Evolutionary conservation across 2,329 filamentous ascomycete species (phyloP).

Genomic region (Fusarium chlamydosporum): DNA sequence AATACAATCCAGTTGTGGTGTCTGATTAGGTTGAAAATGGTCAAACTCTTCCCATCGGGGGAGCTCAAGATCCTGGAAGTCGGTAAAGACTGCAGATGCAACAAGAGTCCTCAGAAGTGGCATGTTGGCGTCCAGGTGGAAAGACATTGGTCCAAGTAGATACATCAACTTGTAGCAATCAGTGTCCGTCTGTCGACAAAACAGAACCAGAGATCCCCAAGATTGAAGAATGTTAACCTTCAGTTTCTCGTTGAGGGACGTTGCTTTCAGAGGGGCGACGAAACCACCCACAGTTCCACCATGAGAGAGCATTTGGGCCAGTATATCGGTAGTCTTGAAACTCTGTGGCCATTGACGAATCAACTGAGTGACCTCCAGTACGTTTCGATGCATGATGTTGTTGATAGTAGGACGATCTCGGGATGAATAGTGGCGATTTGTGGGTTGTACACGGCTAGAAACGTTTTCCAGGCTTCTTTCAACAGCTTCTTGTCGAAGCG

Average conservation of each 20-base stretch:
- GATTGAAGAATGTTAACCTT: constrained; percentile 38
- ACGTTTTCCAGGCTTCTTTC: constrained; percentile 30
- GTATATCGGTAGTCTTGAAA: constrained; percentile 36
- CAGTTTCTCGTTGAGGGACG: constrained; percentile 41
- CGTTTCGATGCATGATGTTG: constrained; percentile 45
- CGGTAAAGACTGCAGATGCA: constrained; percentile 43
- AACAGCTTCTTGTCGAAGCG: constrained; percentile 38
- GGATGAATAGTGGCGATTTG: constrained; percentile 31
- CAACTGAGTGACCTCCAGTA: constrained; percentile 41
- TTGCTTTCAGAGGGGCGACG: constrained; percentile 23
- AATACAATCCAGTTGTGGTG: constrained; percentile 39
- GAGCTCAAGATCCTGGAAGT: constrained; percentile 32
- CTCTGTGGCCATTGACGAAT: constrained; percentile 38
- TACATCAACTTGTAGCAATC: constrained; percentile 46
- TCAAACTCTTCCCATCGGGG: constrained; percentile 44
- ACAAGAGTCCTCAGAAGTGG: constrained; percentile 42
- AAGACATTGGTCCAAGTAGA: constrained; percentile 44
- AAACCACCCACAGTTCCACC: constrained; percentile 42
- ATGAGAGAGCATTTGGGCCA: constrained; percentile 38
- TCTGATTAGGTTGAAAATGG: constrained; percentile 44
- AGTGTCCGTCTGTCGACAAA: constrained; percentile 12
- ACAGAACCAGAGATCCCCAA: constrained; percentile 43
- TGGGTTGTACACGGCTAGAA: constrained; percentile 10
- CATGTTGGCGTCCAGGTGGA: constrained; percentile 41
- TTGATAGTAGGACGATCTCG: constrained; percentile 41